Conservation (phyloP, 768 basidiomycete species). For the Lentinula edodes region DNA sequence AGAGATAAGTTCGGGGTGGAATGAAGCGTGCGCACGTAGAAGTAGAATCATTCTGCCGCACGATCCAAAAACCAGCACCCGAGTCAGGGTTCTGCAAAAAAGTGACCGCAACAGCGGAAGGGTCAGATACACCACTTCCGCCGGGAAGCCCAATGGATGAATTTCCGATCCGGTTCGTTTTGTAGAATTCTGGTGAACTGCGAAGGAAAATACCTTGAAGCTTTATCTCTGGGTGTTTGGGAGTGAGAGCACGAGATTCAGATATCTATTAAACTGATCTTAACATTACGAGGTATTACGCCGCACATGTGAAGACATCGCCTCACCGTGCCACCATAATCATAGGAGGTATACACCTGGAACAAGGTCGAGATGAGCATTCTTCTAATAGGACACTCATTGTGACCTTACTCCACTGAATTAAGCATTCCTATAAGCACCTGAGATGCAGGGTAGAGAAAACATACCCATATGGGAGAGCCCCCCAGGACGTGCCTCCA, state of each 20-base stretch:
- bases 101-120: slow-evolving; percentile 36
- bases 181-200: slow-evolving; percentile 46
- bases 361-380: not conserved
- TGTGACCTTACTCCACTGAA: not conserved
- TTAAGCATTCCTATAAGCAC: not conserved
- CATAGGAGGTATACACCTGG: slow-evolving; percentile 50
- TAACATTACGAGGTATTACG: slow-evolving; percentile 27
- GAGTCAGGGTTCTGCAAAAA: slow-evolving; percentile 45
- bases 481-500: slow-evolving; percentile 86
- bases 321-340: slow-evolving; percentile 63
- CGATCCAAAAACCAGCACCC: slow-evolving; percentile 44
- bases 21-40: slow-evolving; percentile 25
- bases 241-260: slow-evolving; percentile 39
- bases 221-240: slow-evolving; percentile 52
- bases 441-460: slow-evolving; percentile 13
- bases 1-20: not conserved
- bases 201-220: slow-evolving; percentile 50
- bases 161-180: slow-evolving; percentile 46
- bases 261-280: slow-evolving; percentile 11
- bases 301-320: not conserved
- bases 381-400: not conserved
- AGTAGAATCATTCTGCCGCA: slow-evolving; percentile 44
- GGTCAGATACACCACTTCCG: slow-evolving; percentile 20
- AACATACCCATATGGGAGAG: slow-evolving; percentile 70
- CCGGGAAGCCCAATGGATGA: slow-evolving; percentile 22